Evolutionary conservation across 1,284 basidiomycete genomes (phyloP).

Genomic region (Austroboletus rostrupii): DNA sequence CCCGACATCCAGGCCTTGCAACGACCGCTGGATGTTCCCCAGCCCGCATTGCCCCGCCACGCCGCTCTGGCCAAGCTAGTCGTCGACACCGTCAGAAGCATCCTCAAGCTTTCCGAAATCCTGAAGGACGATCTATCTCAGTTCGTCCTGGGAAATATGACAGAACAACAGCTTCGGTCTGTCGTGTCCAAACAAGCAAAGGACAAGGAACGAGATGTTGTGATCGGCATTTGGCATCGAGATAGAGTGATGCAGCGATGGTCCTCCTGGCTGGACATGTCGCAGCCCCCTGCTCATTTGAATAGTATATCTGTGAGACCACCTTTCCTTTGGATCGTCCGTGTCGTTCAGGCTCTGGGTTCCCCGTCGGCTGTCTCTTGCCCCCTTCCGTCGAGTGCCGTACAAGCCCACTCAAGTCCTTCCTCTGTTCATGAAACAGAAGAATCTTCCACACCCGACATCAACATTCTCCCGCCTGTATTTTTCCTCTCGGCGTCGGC

Average conservation of each 20-base stretch:
- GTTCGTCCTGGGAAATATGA: slow-evolving; percentile 56
- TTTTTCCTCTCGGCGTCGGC: slow-evolving; percentile 54
- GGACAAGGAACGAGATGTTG: slow-evolving; percentile 47
- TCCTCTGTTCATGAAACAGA: slow-evolving; percentile 4
- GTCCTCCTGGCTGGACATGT: slow-evolving; percentile 38
- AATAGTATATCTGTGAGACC: slow-evolving; percentile 12
- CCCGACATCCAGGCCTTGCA: slow-evolving; percentile 44
- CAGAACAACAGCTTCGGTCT: slow-evolving; percentile 50
- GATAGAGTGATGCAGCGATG: slow-evolving; percentile 35
- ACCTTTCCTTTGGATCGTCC: slow-evolving; percentile 39
- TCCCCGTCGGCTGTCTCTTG: slow-evolving; percentile 44
- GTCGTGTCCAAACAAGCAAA: slow-evolving; percentile 50
- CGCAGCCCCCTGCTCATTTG: slow-evolving; percentile 16
- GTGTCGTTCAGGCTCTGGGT: slow-evolving; percentile 46
- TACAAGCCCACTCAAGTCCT: slow-evolving; percentile 5
- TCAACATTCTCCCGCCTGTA: slow-evolving; percentile 53
- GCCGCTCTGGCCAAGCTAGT: slow-evolving; percentile 39
- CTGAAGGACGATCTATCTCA: slow-evolving; percentile 66
- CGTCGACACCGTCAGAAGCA: slow-evolving; percentile 41
- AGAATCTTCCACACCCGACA: slow-evolving; percentile 9
- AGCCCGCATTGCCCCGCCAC: slow-evolving; percentile 14
- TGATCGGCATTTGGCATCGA: slow-evolving; percentile 48
- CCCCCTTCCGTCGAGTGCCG: slow-evolving; percentile 31
- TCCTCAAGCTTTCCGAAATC: slow-evolving; percentile 47
- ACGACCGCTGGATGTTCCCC: slow-evolving; percentile 35